phyloP scores from a whole-genome alignment of 2,329 filamentous ascomycete genomes.

The Cladosporium sp. region DNA sequence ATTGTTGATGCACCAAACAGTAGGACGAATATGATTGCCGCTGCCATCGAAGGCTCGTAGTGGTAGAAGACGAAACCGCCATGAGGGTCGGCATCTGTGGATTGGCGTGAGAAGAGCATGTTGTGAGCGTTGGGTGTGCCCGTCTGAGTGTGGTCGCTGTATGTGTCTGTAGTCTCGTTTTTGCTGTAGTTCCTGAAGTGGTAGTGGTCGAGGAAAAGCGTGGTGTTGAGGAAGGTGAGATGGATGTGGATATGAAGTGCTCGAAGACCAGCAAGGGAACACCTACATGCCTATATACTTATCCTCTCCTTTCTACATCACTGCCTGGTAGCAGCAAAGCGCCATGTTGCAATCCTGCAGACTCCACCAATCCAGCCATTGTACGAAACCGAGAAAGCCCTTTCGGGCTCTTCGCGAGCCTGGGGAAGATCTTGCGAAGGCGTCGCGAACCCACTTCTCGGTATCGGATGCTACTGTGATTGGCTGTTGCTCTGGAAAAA shows the following conservation, averaged over 20 bases:
- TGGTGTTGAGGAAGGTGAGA: not conserved
- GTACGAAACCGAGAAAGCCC: constrained; percentile 7
- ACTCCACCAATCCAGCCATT: not conserved
- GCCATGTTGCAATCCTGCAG: not conserved
- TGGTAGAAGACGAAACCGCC: constrained; percentile 27
- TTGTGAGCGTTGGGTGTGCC: not conserved
- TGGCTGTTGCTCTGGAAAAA: not conserved
- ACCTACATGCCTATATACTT: constrained; percentile 6
- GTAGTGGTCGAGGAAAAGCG: not conserved
- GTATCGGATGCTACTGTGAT: not conserved
- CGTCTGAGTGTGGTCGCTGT: not conserved
- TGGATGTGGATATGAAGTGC: not conserved
- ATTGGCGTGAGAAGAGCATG: constrained; percentile 16
- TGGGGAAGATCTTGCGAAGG: constrained; percentile 1
- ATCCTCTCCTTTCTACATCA: not conserved
- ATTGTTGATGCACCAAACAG: constrained; percentile 33
- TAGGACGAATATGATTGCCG: constrained; percentile 34
- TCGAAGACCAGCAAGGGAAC: not conserved
- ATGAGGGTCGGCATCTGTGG: constrained; percentile 13
- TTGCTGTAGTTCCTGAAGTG: not conserved
- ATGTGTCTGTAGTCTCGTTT: not conserved
- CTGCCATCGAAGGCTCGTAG: constrained; percentile 30
- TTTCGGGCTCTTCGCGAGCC: constrained; percentile 2
- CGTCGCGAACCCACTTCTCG: constrained; percentile 2
- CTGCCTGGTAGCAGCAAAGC: constrained; percentile 3